Percentiles rank a stretch among this genome's conserved stretches.
Evolutionary conservation across 352 stramenopile species (phyloP).

Genomic region (Phytophthora nicotianae): DNA sequence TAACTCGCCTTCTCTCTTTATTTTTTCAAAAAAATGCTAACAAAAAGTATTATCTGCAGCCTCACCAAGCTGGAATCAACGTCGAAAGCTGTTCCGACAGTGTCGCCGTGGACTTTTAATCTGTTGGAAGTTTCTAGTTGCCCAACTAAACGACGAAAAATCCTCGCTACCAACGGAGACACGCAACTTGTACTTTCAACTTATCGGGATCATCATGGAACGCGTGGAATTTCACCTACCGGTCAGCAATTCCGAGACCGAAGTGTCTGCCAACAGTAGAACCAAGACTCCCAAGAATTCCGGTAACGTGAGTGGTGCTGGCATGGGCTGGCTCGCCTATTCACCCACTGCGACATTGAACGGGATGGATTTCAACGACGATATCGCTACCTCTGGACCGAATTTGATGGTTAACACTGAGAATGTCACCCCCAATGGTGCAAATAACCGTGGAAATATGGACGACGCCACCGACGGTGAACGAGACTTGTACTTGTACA

Average conservation of each 20-base stretch:
- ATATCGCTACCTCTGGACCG: conserved; percentile 2
- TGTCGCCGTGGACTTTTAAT: conserved; percentile 63
- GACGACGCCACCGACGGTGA: conserved; percentile 50
- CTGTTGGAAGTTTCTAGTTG: conserved; percentile 71
- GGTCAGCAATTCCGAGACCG: conserved; percentile 9
- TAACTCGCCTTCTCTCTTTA: background rate
- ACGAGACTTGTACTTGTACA: conserved; percentile 65
- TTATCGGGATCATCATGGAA: conserved; percentile 68
- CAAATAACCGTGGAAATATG: conserved; percentile 16
- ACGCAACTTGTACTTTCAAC: conserved; percentile 65
- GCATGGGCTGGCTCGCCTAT: conserved; percentile 34
- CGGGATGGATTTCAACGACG: conserved; percentile 28
- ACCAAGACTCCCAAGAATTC: conserved; percentile 18
- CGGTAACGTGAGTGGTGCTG: conserved; percentile 18
- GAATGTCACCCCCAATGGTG: conserved; percentile 16
- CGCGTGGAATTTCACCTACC: conserved; percentile 69
- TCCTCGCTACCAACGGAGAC: conserved; percentile 37
- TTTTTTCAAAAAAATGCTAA: conserved; percentile 1
- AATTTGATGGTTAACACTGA: conserved; percentile 24
- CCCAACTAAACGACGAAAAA: conserved; percentile 61
- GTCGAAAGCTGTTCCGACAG: conserved; percentile 56
- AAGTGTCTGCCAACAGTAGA: background rate
- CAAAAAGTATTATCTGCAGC: conserved; percentile 1
- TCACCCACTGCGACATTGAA: conserved; percentile 36
- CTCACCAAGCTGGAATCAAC: conserved; percentile 21